A percentile compares a stretch with the other conserved stretches of the same genome.
These are phyloP conservation scores for Fagopyrum esculentum DNA, from an alignment of 148 eudicot species.

Conservation along the genomic window DNA sequence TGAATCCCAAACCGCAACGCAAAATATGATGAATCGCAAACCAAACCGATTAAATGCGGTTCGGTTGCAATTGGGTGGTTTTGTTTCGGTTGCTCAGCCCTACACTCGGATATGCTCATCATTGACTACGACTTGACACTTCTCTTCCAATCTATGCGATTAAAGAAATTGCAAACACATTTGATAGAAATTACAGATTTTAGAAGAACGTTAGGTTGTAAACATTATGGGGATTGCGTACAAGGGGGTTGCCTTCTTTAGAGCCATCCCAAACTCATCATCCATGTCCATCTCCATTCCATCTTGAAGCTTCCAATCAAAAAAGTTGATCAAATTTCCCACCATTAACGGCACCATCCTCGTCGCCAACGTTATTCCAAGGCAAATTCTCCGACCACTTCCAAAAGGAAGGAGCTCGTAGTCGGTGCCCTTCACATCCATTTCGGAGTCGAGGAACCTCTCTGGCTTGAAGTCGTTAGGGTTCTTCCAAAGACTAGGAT, in stretches of 20 bases:
- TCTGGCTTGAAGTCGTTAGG: slow-evolving; percentile 53
- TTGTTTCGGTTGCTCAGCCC: too few species aligned
- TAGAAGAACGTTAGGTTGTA: too few species aligned
- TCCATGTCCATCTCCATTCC: slow-evolving; percentile 19
- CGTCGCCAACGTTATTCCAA: slow-evolving; percentile 17
- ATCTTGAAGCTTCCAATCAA: slow-evolving; percentile 26
- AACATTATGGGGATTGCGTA: slow-evolving; percentile 10
- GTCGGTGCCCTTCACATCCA: slow-evolving; percentile 45
- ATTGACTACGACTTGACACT: too few species aligned
- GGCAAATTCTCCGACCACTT: slow-evolving; percentile 44
- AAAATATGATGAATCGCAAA: too few species aligned
- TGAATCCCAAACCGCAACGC: too few species aligned
- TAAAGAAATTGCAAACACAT: too few species aligned
- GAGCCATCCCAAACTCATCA: slow-evolving; percentile 17
- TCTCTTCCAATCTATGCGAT: too few species aligned
- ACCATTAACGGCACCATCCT: slow-evolving; percentile 21
- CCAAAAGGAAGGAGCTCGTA: slow-evolving; percentile 64
- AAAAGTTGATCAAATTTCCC: slow-evolving; percentile 19
- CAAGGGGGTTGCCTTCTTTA: slow-evolving; percentile 20
- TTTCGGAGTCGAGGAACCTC: slow-evolving; percentile 37
- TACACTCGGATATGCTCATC: too few species aligned
- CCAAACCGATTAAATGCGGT: too few species aligned
- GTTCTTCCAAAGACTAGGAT: slow-evolving; percentile 46
- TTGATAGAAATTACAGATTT: too few species aligned
- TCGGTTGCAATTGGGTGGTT: too few species aligned